A percentile compares a stretch with the other conserved stretches of the same genome.
Evolutionary conservation across 2,329 filamentous ascomycete genomes (phyloP).

Genomic region (Tolypocladium nubicola): DNA sequence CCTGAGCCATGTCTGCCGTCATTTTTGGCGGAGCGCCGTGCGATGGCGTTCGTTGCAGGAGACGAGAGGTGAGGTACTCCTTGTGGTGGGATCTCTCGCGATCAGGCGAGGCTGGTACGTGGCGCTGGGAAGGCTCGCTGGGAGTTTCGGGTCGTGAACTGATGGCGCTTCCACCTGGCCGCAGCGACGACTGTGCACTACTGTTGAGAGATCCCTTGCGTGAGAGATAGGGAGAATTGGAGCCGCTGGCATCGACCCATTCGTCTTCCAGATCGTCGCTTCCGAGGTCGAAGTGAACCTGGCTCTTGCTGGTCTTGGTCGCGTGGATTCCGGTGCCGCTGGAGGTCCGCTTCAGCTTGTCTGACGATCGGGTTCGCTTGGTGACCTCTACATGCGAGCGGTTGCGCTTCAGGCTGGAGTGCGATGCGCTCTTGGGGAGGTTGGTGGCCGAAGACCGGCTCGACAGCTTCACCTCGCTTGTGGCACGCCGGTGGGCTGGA

Average conservation of each 20-base stretch:
- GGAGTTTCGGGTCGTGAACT: conserved; percentile 26
- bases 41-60: conserved; percentile 54
- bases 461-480: conserved; percentile 40
- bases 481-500: conserved; percentile 34
- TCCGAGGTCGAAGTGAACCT: conserved; percentile 55
- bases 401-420: conserved; percentile 48
- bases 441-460: conserved; percentile 31
- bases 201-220: conserved; percentile 37
- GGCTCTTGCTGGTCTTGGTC: conserved; percentile 30
- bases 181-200: conserved; percentile 36
- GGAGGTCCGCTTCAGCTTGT: conserved; percentile 41
- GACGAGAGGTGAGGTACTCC: conserved; percentile 55
- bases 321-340: conserved; percentile 37
- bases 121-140: conserved; percentile 10
- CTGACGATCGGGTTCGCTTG: conserved; percentile 39
- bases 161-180: conserved; percentile 20
- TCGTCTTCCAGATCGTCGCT: conserved; percentile 40
- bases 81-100: conserved; percentile 41
- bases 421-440: conserved; percentile 44
- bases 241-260: conserved; percentile 57
- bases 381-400: conserved; percentile 46
- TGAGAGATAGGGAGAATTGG: conserved; percentile 46
- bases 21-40: conserved; percentile 54
- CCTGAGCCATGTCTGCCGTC: conserved; percentile 42
- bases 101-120: conserved; percentile 18